A percentile compares a stretch with the other conserved stretches of the same genome.
Evolutionary conservation across 1,139 yeast genomes (phyloP).

Genomic region (Blastobotrys malaysiensis): DNA sequence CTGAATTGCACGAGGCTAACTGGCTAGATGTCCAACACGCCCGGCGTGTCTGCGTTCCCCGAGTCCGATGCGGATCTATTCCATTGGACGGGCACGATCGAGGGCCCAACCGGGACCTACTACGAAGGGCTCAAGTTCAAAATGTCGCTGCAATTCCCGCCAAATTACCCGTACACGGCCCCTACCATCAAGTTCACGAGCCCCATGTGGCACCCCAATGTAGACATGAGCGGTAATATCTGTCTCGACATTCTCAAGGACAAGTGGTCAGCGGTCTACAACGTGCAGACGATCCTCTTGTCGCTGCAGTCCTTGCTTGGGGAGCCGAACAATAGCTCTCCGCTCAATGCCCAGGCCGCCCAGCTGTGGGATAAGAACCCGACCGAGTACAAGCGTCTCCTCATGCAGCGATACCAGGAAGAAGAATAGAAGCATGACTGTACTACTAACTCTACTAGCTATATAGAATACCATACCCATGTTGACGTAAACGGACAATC

Average conservation of each 20-base stretch:
- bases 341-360: conserved; percentile 49
- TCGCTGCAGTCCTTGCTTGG: conserved; percentile 54
- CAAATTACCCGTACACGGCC: conserved; percentile 56
- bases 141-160: conserved; percentile 50
- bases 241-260: conserved; percentile 51
- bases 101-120: conserved; percentile 59
- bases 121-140: conserved; percentile 53
- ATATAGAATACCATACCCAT: not conserved
- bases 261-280: conserved; percentile 68
- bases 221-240: conserved; percentile 59
- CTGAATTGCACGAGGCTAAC: not conserved
- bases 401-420: conserved; percentile 43
- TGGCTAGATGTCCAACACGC: conserved; percentile 40
- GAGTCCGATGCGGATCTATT: conserved; percentile 48
- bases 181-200: conserved; percentile 57
- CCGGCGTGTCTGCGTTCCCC: conserved; percentile 52
- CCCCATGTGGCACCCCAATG: conserved; percentile 71
- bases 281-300: conserved; percentile 54
- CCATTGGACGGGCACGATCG: conserved; percentile 57
- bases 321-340: conserved; percentile 50
- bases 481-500: not conserved
- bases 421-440: conserved; percentile 20
- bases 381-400: conserved; percentile 41
- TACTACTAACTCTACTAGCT: not conserved
- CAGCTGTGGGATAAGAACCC: conserved; percentile 43